Evolutionary conservation across 192 early-diverging fungal species (phyloP).

Genomic region (Coemansia sp.): DNA sequence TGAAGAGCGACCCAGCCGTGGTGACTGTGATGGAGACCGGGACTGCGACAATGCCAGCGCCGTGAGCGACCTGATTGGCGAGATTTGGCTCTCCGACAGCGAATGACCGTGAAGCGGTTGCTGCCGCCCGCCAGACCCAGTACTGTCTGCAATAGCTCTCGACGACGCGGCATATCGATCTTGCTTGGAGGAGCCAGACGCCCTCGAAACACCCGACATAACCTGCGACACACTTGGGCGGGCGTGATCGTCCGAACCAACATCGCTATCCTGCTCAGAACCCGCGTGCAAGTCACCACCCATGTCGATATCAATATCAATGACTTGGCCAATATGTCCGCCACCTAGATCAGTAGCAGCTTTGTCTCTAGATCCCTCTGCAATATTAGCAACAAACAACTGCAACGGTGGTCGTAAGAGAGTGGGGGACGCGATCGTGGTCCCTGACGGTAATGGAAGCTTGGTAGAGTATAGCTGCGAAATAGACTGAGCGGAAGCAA

Average conservation of each 20-base stretch:
- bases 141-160: background rate
- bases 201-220: background rate
- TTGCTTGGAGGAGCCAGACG: background rate
- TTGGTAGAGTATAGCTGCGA: background rate
- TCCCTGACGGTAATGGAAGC: background rate
- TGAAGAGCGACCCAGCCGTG: background rate
- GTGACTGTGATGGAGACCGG: background rate
- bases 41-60: conserved; percentile 38
- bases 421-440: background rate
- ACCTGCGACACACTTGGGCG: background rate
- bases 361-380: background rate
- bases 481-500: background rate
- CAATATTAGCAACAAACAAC: background rate
- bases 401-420: conserved; percentile 4
- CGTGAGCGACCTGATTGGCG: conserved; percentile 45
- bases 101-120: conserved; percentile 17
- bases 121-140: background rate
- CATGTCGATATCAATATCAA: conserved; percentile 13
- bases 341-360: background rate
- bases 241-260: conserved; percentile 1
- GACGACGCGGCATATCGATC: background rate
- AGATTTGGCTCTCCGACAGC: conserved; percentile 25
- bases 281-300: background rate
- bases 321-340: background rate
- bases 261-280: background rate